phyloP scores from a whole-genome alignment of 2,329 filamentous ascomycete genomes.

The Pestalotiopsis sp. region DNA sequence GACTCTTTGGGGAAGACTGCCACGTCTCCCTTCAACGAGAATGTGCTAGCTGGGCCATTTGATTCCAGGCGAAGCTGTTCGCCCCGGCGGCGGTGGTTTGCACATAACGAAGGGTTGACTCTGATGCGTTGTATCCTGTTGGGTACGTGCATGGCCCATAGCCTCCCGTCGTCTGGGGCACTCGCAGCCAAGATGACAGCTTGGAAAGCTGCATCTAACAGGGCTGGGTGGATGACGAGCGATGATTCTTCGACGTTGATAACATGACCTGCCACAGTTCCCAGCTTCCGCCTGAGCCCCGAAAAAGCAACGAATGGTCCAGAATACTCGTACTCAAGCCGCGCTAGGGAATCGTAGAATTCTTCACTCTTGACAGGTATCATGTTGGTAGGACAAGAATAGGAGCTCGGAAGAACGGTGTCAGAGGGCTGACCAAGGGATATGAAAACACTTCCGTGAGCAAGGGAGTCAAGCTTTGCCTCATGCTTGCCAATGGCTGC shows the following conservation, averaged over 20 bases:
- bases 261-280: neutral
- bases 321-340: neutral
- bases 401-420: neutral
- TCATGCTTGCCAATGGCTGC: neutral
- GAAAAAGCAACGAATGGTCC: neutral
- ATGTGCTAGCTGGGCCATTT: neutral
- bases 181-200: slow-evolving; percentile 33
- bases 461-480: neutral
- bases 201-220: slow-evolving; percentile 40
- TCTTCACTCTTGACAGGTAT: neutral
- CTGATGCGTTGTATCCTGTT: slow-evolving; percentile 12
- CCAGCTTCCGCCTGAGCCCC: neutral
- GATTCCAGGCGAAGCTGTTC: no score
- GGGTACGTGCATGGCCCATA: slow-evolving; percentile 36
- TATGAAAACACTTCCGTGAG: neutral
- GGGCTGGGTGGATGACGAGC: slow-evolving; percentile 18
- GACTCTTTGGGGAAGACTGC: neutral
- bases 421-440: neutral
- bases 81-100: neutral
- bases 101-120: neutral
- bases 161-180: slow-evolving; percentile 33
- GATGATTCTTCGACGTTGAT: neutral
- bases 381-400: neutral
- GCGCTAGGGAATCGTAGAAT: neutral
- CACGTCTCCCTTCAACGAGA: neutral